Evolutionary conservation across 2,329 filamentous ascomycete species (phyloP), one percentile per base, ranked within the genome.

Genomic region (Diaporthe aspalathi): DNA sequence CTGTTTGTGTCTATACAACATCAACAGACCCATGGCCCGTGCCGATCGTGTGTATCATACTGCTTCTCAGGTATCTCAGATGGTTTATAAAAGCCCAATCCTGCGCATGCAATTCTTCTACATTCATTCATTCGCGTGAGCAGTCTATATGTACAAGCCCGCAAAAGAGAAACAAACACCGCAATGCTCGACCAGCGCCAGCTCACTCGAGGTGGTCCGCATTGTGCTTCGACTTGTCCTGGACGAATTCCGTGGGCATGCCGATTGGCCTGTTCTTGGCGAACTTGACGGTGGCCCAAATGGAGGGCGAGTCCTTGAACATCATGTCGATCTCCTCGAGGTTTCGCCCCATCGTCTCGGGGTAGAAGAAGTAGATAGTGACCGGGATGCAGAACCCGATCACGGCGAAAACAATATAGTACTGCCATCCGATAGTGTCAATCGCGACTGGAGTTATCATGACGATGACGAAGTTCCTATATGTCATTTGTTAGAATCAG

Each of bases 381-480:
- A 85, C 73, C 3, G 84, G 81, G 38, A 87, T 83, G 76, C 81
- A 83, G 24, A 81, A 81, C 9, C 81, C 81, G 70, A 87, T 81
- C 70, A 81, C 79, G 49, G 85, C 83, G 75, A 84, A 88, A 40
- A 87, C 81, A 38, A 88, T 84, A 77, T 86, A 87, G 79, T 86
- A 87, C 72, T 80, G 77, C 78, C 84, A 89, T 22, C 83, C 84
- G 71, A 90, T 88, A 2, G 79, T 84, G 65, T 83, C 80, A 67
- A 87, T 82, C 11, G 85, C 85, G 11, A 86, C 82, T 7, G 82
- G 83, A 0, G 82, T 84, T 60, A 84, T 78, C 81, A 84, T 83
- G 20, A 80, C 78, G 17, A 85, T 80, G n/a, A 85, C 79, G 70
- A 85, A 85, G 78, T 85, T 83, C 81, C 78, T 77, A 8, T 40